Percentiles rank a stretch among this genome's conserved stretches.
These are phyloP conservation scores for Astragalus membranaceus DNA, from an alignment of 306 rosid genomes.

Conservation along the genomic window DNA sequence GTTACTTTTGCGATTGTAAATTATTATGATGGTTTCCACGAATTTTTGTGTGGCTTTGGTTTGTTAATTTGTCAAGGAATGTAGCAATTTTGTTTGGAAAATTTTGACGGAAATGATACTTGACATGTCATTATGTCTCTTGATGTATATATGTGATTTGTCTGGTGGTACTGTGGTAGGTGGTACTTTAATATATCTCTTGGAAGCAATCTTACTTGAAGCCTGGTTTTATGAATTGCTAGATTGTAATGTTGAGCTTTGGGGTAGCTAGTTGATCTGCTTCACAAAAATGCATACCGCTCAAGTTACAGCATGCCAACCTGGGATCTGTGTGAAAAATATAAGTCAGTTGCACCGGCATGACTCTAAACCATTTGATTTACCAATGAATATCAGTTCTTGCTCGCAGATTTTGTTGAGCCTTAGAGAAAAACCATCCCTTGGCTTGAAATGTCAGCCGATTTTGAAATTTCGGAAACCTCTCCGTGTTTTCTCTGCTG, in stretches of 20 bases:
- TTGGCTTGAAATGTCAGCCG: constrained; percentile 14
- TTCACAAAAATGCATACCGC: constrained; percentile 35
- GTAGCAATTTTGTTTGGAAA: not conserved
- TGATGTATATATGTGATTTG: not conserved
- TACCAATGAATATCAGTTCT: not conserved
- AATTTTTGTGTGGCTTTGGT: not conserved
- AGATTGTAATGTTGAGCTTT: constrained; percentile 25
- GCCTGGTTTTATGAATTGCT: constrained; percentile 7
- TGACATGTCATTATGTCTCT: not conserved
- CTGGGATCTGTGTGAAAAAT: constrained; percentile 28
- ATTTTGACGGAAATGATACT: not conserved
- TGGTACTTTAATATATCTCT: not conserved
- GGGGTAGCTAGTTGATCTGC: constrained; percentile 14
- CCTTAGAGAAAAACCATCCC: not conserved
- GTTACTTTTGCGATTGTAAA: not conserved
- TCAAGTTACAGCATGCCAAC: constrained; percentile 36
- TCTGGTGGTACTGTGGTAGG: not conserved
- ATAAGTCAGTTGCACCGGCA: constrained; percentile 9
- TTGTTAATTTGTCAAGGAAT: not conserved
- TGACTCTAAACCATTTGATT: constrained; percentile 11
- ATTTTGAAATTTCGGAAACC: constrained; percentile 21
- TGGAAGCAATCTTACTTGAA: constrained; percentile 6
- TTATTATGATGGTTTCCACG: not conserved
- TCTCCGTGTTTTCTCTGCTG: constrained; percentile 36
- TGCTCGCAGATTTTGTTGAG: not conserved